Percentiles rank a stretch among this genome's conserved stretches.
Evolutionary conservation across 306 rosid species (phyloP).

Genomic region (Albizia julibrissin): DNA sequence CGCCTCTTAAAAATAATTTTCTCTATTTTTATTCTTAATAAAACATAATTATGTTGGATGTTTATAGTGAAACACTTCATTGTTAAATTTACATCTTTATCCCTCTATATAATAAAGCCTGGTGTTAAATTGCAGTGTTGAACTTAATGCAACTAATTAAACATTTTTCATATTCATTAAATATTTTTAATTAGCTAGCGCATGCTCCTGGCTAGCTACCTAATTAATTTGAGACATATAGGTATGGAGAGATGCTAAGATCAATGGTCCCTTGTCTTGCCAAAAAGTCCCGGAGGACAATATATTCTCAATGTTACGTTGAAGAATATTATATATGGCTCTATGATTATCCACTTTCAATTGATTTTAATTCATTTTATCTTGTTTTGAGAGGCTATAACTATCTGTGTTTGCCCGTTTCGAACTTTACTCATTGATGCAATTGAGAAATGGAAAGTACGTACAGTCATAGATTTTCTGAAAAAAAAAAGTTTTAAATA

Average conservation of each 20-base stretch:
- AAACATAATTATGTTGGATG: too few relatives aligned
- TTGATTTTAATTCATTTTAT: conserved; percentile 3
- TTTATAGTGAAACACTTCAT: too few relatives aligned
- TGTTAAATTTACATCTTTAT: too few relatives aligned
- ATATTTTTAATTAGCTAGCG: conserved; percentile 10
- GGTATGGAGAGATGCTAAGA: conserved; percentile 10
- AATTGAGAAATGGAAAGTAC: neutral
- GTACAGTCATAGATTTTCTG: neutral
- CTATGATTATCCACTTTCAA: conserved; percentile 3
- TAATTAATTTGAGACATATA: neutral
- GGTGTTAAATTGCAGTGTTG: neutral
- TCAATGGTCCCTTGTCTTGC: conserved; percentile 14
- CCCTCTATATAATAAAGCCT: too few relatives aligned
- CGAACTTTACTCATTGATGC: neutral
- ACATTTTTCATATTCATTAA: neutral
- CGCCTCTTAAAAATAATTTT: too few relatives aligned
- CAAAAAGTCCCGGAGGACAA: conserved; percentile 33
- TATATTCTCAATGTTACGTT: neutral
- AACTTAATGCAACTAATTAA: neutral
- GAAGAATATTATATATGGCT: conserved; percentile 29
- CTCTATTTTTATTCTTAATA: too few relatives aligned
- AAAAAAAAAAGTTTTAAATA: too few relatives aligned
- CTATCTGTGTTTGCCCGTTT: neutral
- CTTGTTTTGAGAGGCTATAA: conserved; percentile 3
- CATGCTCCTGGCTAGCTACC: neutral